Evolutionary conservation across 192 early-diverging fungal genomes (phyloP).

Genomic region (Cladochytrium replicatum): DNA sequence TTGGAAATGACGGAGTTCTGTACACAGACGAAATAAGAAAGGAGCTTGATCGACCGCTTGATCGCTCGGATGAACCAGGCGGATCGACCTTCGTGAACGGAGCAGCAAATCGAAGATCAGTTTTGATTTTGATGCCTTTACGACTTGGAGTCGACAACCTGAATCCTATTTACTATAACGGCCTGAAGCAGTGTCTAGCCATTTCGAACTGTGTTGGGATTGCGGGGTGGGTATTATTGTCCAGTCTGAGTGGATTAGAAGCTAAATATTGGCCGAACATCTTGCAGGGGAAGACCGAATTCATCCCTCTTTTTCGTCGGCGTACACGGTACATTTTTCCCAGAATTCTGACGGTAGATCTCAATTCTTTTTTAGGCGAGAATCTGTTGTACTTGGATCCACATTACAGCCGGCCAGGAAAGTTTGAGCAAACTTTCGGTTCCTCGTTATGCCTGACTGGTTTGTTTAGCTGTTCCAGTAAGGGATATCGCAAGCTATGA

Average conservation of each 20-base stretch:
- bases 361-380: slow-evolving; percentile 32
- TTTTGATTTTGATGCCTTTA: slow-evolving; percentile 77
- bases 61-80: no score
- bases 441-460: background rate
- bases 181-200: slow-evolving; percentile 58
- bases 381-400: slow-evolving; percentile 89
- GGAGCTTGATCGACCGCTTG: slow-evolving; percentile 12
- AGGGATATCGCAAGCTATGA: slow-evolving; percentile 23
- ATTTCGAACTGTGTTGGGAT: slow-evolving; percentile 78
- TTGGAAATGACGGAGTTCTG: slow-evolving; percentile 74
- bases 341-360: background rate
- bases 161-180: slow-evolving; percentile 75
- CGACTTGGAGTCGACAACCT: slow-evolving; percentile 83
- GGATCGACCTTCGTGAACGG: slow-evolving; percentile 20
- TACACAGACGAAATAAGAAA: slow-evolving; percentile 63
- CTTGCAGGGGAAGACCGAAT: slow-evolving; percentile 72
- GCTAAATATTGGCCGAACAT: background rate
- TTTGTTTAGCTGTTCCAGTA: slow-evolving; percentile 19
- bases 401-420: slow-evolving; percentile 71
- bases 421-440: background rate
- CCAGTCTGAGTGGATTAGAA: background rate
- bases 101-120: slow-evolving; percentile 25
- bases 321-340: slow-evolving; percentile 49
- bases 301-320: slow-evolving; percentile 93
- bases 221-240: slow-evolving; percentile 58